Evolutionary conservation across 805 yeast genomes (phyloP), one percentile per base, ranked within the genome.

Genomic region (Pichia heedii): DNA sequence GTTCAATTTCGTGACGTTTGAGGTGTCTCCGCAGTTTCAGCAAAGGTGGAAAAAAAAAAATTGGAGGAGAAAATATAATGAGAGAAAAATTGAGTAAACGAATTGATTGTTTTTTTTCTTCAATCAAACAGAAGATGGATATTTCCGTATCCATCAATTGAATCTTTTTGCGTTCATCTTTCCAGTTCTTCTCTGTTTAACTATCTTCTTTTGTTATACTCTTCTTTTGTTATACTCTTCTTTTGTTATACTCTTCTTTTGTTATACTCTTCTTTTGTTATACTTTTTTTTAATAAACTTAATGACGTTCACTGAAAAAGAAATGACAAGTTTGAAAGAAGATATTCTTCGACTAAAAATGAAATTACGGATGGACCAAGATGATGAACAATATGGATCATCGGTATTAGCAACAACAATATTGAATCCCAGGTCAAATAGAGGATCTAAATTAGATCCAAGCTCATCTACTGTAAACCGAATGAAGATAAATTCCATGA

Each of bases 381-480:
- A 42, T 16, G 22, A 37, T 19, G 44, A 47, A 33, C 51, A 48
- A 34, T 41, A 46, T 29, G 51, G 47, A 2, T 50, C 55, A 4
- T 41, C 47, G 4, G 49, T 49, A 24, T 53, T 62, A 15, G 34
- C 37, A 8, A n/a, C 20, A 3, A 35, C 44, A 21, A 18, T 36
- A 16, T 30, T 16, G 5, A 35, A 40, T 21, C 32, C 30, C 4
- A 18, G 24, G 12, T 22, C 42, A 4, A 62, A 62, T 45, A 51
- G 66, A 37, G 66, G 67, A 15, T 56, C 56, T 44, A 63, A 62
- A 46, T 42, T 58, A n/a, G 43, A 53, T 36, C 50, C 37, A 37
- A 50, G 46, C 26, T 52, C 61, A 18, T 57, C 53, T 18, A 47
- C 46, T 7, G 55, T 60, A 5, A 54, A 55, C 40, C 43, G 49